Conservation (phyloP, 495 filamentous ascomycete genomes). For the Pyrenula aspistea region DNA sequence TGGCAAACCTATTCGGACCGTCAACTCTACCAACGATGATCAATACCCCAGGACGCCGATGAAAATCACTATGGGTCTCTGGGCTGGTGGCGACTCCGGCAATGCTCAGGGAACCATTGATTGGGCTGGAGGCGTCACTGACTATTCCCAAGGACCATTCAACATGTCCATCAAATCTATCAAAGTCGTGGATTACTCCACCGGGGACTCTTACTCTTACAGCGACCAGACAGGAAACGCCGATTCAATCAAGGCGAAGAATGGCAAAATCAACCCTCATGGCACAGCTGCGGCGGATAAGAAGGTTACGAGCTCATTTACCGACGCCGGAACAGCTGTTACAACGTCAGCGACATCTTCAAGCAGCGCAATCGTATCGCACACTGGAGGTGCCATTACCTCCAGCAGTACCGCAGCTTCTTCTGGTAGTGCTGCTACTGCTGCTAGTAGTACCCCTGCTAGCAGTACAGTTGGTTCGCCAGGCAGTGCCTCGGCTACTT, state of each 20-base stretch:
- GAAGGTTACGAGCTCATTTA: background rate
- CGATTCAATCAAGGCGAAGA: slow-evolving; percentile 55
- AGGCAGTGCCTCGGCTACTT: background rate
- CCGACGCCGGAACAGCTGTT: background rate
- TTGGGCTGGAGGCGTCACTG: slow-evolving; percentile 72
- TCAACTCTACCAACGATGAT: slow-evolving; percentile 42
- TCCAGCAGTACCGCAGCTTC: background rate
- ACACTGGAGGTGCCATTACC: background rate
- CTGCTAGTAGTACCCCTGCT: background rate
- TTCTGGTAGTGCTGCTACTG: background rate
- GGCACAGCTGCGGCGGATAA: background rate
- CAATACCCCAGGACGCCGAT: slow-evolving; percentile 89
- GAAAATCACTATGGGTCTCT: slow-evolving; percentile 74
- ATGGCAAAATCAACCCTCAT: background rate
- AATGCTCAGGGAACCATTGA: slow-evolving; percentile 50
- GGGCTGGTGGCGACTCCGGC: slow-evolving; percentile 70
- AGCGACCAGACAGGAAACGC: slow-evolving; percentile 52
- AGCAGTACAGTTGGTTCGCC: background rate
- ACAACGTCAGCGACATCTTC: background rate
- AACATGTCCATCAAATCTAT: slow-evolving; percentile 64
- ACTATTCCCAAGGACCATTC: slow-evolving; percentile 64
- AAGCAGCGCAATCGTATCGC: background rate
- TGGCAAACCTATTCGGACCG: slow-evolving; percentile 53
- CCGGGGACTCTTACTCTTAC: slow-evolving; percentile 57
- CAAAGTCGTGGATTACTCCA: slow-evolving; percentile 52